Conservation (phyloP, 2,329 filamentous ascomycete genomes). For the Neonectria faginata region DNA sequence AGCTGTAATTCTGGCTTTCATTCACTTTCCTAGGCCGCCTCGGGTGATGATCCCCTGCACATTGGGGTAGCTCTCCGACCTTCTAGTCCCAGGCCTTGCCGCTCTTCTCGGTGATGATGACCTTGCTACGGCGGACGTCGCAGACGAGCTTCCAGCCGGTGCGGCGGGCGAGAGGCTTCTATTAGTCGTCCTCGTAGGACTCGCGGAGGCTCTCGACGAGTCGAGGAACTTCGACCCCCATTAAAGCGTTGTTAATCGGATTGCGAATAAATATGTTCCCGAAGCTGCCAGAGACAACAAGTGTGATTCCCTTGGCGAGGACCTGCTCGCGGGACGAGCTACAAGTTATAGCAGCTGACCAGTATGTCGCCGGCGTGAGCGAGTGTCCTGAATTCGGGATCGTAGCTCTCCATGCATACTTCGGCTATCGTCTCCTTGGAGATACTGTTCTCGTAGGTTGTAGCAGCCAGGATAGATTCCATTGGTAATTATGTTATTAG, state of each 20-base stretch:
- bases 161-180: constrained; percentile 72
- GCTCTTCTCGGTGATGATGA: constrained; percentile 76
- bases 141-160: constrained; percentile 88
- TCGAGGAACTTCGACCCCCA: constrained; percentile 76
- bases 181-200: constrained; percentile 61
- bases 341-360: constrained; percentile 87
- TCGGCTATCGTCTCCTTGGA: constrained; percentile 82
- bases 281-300: constrained; percentile 85
- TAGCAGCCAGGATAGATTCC: constrained; percentile 87
- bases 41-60: constrained; percentile 87
- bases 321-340: constrained; percentile 83
- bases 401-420: constrained; percentile 96
- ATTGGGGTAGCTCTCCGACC: constrained; percentile 86
- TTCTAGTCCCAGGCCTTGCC: constrained; percentile 80
- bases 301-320: constrained; percentile 81
- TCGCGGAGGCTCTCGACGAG: constrained; percentile 75
- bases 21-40: constrained; percentile 86
- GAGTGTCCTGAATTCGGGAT: constrained; percentile 73
- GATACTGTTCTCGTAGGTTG: constrained; percentile 88
- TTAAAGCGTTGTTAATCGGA: constrained; percentile 82
- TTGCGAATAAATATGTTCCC: constrained; percentile 86
- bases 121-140: constrained; percentile 80
- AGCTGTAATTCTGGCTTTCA: constrained; percentile 72
- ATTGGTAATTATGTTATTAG: constrained; percentile 79
- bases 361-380: constrained; percentile 81